phyloP scores from a whole-genome alignment of 495 filamentous ascomycete genomes.

The Tuber magnatum region DNA sequence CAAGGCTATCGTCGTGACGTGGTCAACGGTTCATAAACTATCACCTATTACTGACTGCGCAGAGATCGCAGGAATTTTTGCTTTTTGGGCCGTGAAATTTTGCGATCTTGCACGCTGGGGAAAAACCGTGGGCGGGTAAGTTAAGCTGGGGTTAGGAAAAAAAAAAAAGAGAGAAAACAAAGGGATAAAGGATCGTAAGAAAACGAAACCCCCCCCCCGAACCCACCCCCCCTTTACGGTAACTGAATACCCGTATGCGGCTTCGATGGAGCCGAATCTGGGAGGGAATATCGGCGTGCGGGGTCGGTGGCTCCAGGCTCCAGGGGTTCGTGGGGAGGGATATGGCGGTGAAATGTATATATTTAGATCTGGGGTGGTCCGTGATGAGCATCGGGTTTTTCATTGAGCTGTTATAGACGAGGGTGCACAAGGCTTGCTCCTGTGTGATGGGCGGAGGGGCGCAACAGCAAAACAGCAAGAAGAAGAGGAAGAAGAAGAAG shows the following conservation, averaged over 20 bases:
- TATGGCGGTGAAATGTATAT: constrained; percentile 1
- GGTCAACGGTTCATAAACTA: not conserved
- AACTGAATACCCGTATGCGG: not conserved
- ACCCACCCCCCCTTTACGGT: not conserved
- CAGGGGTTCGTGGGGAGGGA: not conserved
- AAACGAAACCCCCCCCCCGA: no score
- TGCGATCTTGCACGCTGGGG: not conserved
- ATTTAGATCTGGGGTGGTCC: constrained; percentile 2
- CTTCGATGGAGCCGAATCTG: not conserved
- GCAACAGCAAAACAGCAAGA: not conserved
- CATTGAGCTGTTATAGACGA: not conserved
- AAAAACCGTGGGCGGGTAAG: not conserved
- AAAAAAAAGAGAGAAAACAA: not conserved
- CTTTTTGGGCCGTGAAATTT: not conserved
- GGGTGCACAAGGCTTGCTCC: not conserved
- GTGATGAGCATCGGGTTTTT: not conserved
- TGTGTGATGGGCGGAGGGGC: not conserved
- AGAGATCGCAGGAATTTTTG: not conserved
- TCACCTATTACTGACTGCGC: not conserved
- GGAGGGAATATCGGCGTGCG: not conserved
- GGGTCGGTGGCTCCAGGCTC: not conserved
- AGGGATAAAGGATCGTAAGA: not conserved
- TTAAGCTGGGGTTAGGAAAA: not conserved
- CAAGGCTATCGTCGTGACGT: not conserved
- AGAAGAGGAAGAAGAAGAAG: not conserved